Conservation (phyloP, 306 rosid species). For the Rosa lucieae region DNA sequence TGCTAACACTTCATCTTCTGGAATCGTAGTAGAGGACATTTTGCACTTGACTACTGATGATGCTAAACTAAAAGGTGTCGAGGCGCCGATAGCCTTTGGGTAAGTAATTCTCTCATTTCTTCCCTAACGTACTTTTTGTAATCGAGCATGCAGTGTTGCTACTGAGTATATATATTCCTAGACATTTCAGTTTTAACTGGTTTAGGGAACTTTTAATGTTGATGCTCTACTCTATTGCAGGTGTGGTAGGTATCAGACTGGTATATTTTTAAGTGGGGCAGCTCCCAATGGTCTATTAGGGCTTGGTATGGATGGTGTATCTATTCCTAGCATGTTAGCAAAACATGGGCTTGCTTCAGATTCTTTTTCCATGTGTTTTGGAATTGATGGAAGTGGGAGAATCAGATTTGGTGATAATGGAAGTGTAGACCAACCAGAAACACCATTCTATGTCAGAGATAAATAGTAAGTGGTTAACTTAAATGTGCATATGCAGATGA, state of each 20-base stretch:
- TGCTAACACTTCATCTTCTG: constrained; percentile 61
- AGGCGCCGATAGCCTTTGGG: constrained; percentile 72
- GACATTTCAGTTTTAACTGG: not conserved
- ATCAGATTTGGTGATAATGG: constrained; percentile 80
- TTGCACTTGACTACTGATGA: constrained; percentile 69
- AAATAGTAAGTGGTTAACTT: constrained; percentile 45
- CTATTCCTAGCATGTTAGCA: constrained; percentile 87
- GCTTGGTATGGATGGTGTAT: constrained; percentile 63
- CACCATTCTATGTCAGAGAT: constrained; percentile 54
- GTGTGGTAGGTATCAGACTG: constrained; percentile 82
- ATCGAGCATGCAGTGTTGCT: not conserved
- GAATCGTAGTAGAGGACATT: constrained; percentile 77
- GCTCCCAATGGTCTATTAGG: constrained; percentile 93
- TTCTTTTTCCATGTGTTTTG: constrained; percentile 95
- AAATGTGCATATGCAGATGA: not conserved
- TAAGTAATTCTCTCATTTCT: constrained; percentile 31
- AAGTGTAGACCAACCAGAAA: constrained; percentile 57
- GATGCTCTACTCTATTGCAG: constrained; percentile 43
- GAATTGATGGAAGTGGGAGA: constrained; percentile 60
- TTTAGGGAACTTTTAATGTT: constrained; percentile 11
- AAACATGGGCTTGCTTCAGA: constrained; percentile 50
- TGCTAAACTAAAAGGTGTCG: constrained; percentile 25
- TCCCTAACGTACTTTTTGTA: not conserved
- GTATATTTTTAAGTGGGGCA: constrained; percentile 59
- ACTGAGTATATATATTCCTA: not conserved